These are phyloP conservation scores for Amniculicola lignicola DNA, from an alignment of 495 filamentous ascomycete species.

Conservation along the genomic window DNA sequence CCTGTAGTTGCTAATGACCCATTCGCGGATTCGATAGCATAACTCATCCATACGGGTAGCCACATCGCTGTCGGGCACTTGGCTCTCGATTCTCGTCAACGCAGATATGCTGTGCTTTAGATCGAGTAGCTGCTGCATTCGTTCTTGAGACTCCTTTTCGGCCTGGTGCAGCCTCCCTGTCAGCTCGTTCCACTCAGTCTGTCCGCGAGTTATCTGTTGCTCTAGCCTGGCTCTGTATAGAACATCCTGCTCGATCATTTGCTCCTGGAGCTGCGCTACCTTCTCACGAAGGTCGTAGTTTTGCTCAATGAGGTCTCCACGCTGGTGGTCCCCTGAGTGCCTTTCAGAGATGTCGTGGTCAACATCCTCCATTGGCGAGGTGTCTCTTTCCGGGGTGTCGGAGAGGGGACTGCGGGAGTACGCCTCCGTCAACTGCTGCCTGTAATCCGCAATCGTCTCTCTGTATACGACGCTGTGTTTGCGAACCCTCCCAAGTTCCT, in stretches of 20 bases:
- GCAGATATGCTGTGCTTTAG: slow-evolving; percentile 39
- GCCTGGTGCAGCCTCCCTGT: slow-evolving; percentile 21
- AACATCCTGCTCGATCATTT: slow-evolving; percentile 12
- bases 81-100: slow-evolving; percentile 34
- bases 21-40: slow-evolving; percentile 39
- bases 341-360: not conserved
- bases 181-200: slow-evolving; percentile 27
- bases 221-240: slow-evolving; percentile 2
- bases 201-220: not conserved
- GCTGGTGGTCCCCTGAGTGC: slow-evolving; percentile 3
- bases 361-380: too few relatives aligned
- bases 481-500: slow-evolving; percentile 22
- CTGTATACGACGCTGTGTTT: slow-evolving; percentile 18
- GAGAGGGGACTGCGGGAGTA: slow-evolving; percentile 1
- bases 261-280: slow-evolving; percentile 25
- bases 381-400: slow-evolving; percentile 5
- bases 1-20: slow-evolving; percentile 41
- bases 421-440: slow-evolving; percentile 11
- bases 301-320: slow-evolving; percentile 15
- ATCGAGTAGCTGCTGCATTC: slow-evolving; percentile 35
- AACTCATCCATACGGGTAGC: slow-evolving; percentile 34
- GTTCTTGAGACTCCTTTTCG: slow-evolving; percentile 34
- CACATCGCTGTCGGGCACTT: slow-evolving; percentile 38
- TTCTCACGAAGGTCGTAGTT: slow-evolving; percentile 26
- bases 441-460: slow-evolving; percentile 23